Evolutionary conservation across 2,329 filamentous ascomycete genomes (phyloP).

Genomic region (Diplodia sapinea): DNA sequence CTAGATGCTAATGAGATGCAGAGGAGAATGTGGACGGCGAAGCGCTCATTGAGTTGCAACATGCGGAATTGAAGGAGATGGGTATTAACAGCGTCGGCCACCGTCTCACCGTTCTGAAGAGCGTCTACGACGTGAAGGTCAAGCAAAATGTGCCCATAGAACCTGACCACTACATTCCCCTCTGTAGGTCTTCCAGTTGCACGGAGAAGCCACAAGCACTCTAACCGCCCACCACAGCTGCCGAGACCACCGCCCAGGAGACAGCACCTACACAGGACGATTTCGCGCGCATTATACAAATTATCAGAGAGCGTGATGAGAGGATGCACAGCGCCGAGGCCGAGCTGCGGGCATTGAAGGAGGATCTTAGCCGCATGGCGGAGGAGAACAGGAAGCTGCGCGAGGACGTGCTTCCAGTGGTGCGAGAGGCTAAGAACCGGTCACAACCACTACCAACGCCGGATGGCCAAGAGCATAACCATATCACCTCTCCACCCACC

Average conservation of each 20-base stretch:
- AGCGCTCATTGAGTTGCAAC: slow-evolving; percentile 83
- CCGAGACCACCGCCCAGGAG: slow-evolving; percentile 85
- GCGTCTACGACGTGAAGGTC: slow-evolving; percentile 94
- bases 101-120: slow-evolving; percentile 91
- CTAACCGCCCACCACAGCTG: slow-evolving; percentile 62
- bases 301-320: slow-evolving; percentile 87
- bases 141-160: slow-evolving; percentile 91
- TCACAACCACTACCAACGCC: slow-evolving; percentile 79
- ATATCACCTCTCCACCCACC: slow-evolving; percentile 44
- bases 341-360: slow-evolving; percentile 76
- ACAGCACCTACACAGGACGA: slow-evolving; percentile 90
- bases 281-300: slow-evolving; percentile 87
- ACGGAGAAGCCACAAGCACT: background rate
- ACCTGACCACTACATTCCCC: slow-evolving; percentile 88
- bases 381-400: slow-evolving; percentile 88
- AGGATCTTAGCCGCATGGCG: slow-evolving; percentile 56
- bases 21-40: slow-evolving; percentile 96
- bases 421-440: slow-evolving; percentile 89
- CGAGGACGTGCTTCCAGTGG: slow-evolving; percentile 88
- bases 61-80: slow-evolving; percentile 95
- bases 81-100: slow-evolving; percentile 92
- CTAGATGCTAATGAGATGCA: slow-evolving; percentile 48
- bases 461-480: slow-evolving; percentile 44
- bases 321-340: slow-evolving; percentile 82
- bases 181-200: slow-evolving; percentile 66